Conservation (phyloP, 148 eudicot species). For the Talinum fruticosum region DNA sequence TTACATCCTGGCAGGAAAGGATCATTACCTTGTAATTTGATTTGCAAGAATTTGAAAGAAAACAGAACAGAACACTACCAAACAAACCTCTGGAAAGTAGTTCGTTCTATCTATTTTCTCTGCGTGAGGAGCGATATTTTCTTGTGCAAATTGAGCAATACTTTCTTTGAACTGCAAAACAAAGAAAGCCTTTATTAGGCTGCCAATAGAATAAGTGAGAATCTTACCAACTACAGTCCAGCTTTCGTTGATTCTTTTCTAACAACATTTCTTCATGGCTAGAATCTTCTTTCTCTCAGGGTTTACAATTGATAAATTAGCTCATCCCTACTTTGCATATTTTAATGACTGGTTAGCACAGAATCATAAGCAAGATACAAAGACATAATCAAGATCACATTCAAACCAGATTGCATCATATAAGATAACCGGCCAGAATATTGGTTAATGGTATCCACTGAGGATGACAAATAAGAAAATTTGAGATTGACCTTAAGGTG, state of each 20-base stretch:
- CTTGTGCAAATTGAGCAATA: slow-evolving; percentile 91
- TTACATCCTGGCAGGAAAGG: slow-evolving; percentile 59
- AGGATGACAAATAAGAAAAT: no score
- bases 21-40: not conserved
- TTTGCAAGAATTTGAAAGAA: not conserved
- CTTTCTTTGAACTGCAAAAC: slow-evolving; percentile 84
- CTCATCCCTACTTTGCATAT: not conserved
- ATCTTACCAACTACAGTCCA: not conserved
- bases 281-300: not conserved
- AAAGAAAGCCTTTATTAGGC: not conserved
- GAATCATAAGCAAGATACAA: not conserved
- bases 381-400: not conserved
- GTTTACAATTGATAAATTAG: not conserved
- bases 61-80: not conserved
- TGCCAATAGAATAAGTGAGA: not conserved
- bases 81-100: slow-evolving; percentile 75
- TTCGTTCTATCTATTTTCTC: slow-evolving; percentile 72
- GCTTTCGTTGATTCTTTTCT: not conserved
- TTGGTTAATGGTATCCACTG: no score
- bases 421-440: not conserved
- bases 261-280: not conserved
- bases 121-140: slow-evolving; percentile 92
- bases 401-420: not conserved
- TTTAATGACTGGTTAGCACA: not conserved
- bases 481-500: no score